Evolutionary conservation across 2,329 filamentous ascomycete genomes (phyloP).

Genomic region (Fusarium secorum): DNA sequence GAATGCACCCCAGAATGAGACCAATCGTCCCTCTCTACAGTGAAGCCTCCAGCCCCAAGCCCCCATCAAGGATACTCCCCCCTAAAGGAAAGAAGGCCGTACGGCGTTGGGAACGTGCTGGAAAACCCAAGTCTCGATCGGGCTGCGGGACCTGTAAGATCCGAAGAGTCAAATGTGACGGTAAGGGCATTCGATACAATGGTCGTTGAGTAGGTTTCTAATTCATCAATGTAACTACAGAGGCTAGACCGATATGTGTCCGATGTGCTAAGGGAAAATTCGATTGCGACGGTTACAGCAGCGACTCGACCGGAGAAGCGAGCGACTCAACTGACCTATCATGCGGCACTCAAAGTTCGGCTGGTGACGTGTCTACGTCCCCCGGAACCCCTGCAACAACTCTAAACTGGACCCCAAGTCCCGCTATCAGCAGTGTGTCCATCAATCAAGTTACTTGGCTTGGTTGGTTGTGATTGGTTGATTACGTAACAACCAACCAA

Average conservation of each 20-base stretch:
- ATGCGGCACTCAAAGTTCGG: not conserved
- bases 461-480: too few species aligned
- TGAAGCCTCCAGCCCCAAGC: not conserved
- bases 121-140: not conserved
- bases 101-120: not conserved
- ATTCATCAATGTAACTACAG: not conserved
- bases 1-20: not conserved
- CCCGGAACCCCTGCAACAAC: not conserved
- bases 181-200: not conserved
- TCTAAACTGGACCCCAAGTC: too few species aligned
- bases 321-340: not conserved
- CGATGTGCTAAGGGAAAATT: not conserved
- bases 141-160: not conserved
- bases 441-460: too few species aligned
- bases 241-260: not conserved
- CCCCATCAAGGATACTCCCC: not conserved
- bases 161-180: not conserved
- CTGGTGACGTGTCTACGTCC: not conserved
- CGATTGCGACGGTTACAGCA: not conserved
- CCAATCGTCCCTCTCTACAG: not conserved
- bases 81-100: not conserved
- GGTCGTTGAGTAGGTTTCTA: not conserved
- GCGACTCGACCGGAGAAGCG: not conserved
- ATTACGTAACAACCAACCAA: too few species aligned
- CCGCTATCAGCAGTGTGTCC: too few species aligned